These are phyloP conservation scores for Aspergillus panamensis DNA, from an alignment of 495 filamentous ascomycete genomes.

Conservation along the genomic window DNA sequence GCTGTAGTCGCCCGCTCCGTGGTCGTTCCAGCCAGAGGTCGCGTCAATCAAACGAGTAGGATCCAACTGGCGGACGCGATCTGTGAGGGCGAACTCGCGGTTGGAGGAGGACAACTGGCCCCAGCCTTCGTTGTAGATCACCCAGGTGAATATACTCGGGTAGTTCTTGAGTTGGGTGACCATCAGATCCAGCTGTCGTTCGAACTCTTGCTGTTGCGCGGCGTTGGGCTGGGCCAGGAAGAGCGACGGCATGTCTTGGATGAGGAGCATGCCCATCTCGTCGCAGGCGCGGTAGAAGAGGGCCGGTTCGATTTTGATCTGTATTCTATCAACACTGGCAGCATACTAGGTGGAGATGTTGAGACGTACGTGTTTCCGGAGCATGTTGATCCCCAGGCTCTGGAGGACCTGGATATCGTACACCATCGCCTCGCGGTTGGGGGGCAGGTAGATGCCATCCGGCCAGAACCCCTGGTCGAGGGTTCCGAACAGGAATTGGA, in stretches of 20 bases:
- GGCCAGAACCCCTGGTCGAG: slow-evolving; percentile 70
- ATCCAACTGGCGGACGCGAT: slow-evolving; percentile 51
- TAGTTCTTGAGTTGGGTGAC: slow-evolving; percentile 60
- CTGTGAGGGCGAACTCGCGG: slow-evolving; percentile 55
- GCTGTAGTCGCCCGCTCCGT: slow-evolving; percentile 57
- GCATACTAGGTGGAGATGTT: neutral
- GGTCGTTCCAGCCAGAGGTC: slow-evolving; percentile 59
- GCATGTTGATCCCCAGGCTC: slow-evolving; percentile 60
- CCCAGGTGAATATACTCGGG: slow-evolving; percentile 55
- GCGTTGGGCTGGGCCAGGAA: slow-evolving; percentile 41
- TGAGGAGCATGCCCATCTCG: slow-evolving; percentile 57
- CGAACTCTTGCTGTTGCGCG: slow-evolving; percentile 56
- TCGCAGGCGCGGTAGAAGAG: slow-evolving; percentile 66
- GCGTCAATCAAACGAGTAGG: slow-evolving; percentile 59
- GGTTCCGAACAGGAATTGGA: slow-evolving; percentile 62
- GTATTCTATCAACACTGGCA: neutral
- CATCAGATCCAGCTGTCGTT: slow-evolving; percentile 57
- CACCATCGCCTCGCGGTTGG: slow-evolving; percentile 60
- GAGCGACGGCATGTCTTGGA: slow-evolving; percentile 67
- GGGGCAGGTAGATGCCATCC: slow-evolving; percentile 60
- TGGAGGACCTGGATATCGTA: slow-evolving; percentile 61
- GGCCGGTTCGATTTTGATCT: slow-evolving; percentile 66
- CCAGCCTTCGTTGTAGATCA: slow-evolving; percentile 74
- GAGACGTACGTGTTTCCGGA: slow-evolving; percentile 60
- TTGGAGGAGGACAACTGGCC: slow-evolving; percentile 50